phyloP scores from a whole-genome alignment of 257 asterid species.

The Fraxinus americana region DNA sequence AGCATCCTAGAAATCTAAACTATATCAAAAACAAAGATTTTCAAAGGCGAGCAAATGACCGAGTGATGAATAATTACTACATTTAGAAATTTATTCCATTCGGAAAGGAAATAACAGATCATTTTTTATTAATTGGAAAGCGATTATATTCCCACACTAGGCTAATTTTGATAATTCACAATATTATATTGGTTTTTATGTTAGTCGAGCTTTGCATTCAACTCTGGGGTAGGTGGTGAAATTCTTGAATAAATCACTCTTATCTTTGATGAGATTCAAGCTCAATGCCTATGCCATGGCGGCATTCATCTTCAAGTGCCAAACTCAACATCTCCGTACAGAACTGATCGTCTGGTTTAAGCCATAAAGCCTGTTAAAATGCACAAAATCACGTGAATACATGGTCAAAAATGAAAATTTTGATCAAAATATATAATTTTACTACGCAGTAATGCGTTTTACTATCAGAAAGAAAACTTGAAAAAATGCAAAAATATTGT shows the following conservation, averaged over 20 bases:
- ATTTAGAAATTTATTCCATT: too few relatives aligned
- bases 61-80: too few relatives aligned
- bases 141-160: too few relatives aligned
- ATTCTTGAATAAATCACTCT: not conserved
- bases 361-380: constrained; percentile 76
- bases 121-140: too few relatives aligned
- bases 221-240: not conserved
- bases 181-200: not conserved
- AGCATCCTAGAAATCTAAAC: too few relatives aligned
- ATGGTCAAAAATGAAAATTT: constrained; percentile 1
- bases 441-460: not conserved
- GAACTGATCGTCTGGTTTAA: constrained; percentile 78
- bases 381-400: not conserved
- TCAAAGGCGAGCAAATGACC: too few relatives aligned
- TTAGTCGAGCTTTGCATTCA: not conserved
- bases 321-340: constrained; percentile 86
- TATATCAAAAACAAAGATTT: too few relatives aligned
- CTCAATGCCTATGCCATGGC: constrained; percentile 30
- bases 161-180: too few relatives aligned
- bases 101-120: too few relatives aligned
- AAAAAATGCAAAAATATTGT: not conserved
- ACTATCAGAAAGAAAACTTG: not conserved
- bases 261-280: constrained; percentile 15
- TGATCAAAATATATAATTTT: not conserved
- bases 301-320: constrained; percentile 85